Evolutionary conservation across 2,329 filamentous ascomycete genomes (phyloP).

Genomic region (Trichophyton simii): DNA sequence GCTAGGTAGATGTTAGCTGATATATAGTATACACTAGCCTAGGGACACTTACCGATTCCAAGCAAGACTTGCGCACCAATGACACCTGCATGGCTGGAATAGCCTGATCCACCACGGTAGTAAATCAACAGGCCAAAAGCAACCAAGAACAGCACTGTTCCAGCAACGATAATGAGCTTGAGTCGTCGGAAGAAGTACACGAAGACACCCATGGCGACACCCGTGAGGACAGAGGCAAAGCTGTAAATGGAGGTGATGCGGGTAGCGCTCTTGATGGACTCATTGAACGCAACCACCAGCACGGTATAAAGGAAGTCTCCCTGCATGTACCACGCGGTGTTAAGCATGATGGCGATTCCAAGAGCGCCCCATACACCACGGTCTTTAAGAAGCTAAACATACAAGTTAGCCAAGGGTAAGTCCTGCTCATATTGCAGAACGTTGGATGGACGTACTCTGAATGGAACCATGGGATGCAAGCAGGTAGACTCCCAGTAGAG

Average conservation of each 20-base stretch:
- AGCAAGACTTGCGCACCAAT: slow-evolving; percentile 52
- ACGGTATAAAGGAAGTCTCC: slow-evolving; percentile 53
- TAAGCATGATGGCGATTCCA: slow-evolving; percentile 45
- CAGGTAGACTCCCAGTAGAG: slow-evolving; percentile 43
- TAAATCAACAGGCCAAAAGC: slow-evolving; percentile 53
- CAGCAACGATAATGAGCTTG: slow-evolving; percentile 51
- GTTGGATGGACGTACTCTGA: slow-evolving; percentile 27
- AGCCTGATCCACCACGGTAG: slow-evolving; percentile 43
- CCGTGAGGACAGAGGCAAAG: slow-evolving; percentile 46
- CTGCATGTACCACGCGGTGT: slow-evolving; percentile 50
- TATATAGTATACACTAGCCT: neutral
- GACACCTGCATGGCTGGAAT: slow-evolving; percentile 41
- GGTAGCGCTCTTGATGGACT: slow-evolving; percentile 44
- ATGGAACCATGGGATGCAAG: slow-evolving; percentile 46
- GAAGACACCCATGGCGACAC: slow-evolving; percentile 44
- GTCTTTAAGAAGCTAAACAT: slow-evolving; percentile 43
- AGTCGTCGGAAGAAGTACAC: slow-evolving; percentile 47
- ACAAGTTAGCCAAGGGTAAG: neutral
- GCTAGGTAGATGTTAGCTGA: slow-evolving; percentile 18
- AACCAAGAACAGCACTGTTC: slow-evolving; percentile 50
- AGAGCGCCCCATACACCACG: slow-evolving; percentile 52
- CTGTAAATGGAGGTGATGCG: slow-evolving; percentile 50
- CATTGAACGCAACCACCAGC: slow-evolving; percentile 49
- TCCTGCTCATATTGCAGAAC: neutral
- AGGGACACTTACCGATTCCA: slow-evolving; percentile 36